Conservation (phyloP, 805 yeast species). For the Saccharomycopsis sp. region DNA sequence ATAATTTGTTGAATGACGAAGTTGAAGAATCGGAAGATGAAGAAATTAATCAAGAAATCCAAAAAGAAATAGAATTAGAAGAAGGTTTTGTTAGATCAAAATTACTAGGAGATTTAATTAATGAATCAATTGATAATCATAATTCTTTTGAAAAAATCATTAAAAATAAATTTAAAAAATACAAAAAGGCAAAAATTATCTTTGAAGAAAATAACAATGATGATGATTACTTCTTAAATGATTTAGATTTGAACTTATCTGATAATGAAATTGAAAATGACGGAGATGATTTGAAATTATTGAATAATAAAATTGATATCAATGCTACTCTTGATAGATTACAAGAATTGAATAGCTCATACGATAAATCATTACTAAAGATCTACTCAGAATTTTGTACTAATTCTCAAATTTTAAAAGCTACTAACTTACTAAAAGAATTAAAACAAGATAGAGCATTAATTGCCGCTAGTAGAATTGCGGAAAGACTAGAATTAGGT, state of each 20-base stretch:
- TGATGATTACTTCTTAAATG: conserved; percentile 10
- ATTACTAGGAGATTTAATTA: conserved; percentile 49
- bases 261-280: conserved; percentile 27
- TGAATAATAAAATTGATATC: conserved; percentile 32
- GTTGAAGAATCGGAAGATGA: conserved; percentile 22
- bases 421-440: conserved; percentile 57
- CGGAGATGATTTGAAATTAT: conserved; percentile 21
- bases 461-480: conserved; percentile 74
- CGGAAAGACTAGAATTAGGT: conserved; percentile 56
- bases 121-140: conserved; percentile 37
- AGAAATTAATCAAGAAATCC: conserved; percentile 19
- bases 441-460: conserved; percentile 71
- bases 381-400: conserved; percentile 67
- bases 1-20: conserved; percentile 17
- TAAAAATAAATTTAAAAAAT: conserved; percentile 8
- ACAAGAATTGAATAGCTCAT: conserved; percentile 39
- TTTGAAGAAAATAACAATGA: conserved; percentile 1
- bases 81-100: conserved; percentile 54
- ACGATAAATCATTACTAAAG: conserved; percentile 71
- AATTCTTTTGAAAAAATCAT: conserved; percentile 8
- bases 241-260: conserved; percentile 14
- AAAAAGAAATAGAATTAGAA: conserved; percentile 35
- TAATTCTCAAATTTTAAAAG: conserved; percentile 52
- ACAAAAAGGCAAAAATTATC: conserved; percentile 4
- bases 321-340: conserved; percentile 42